phyloP scores from a whole-genome alignment of 1,284 basidiomycete genomes.

The Ceratobasidium sp. region DNA sequence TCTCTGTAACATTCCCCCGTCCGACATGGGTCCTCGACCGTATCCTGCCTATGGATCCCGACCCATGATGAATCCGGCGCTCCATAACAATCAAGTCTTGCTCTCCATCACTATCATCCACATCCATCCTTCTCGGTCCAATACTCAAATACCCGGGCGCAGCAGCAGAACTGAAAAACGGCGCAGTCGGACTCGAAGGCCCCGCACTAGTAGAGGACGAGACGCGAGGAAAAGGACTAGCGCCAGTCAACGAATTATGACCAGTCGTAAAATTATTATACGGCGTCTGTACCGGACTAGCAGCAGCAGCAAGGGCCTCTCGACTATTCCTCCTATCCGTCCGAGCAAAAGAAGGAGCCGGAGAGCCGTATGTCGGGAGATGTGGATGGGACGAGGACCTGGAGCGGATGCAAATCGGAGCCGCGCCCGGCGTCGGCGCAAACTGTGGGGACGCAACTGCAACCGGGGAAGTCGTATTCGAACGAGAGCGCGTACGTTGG shows the following conservation, averaged over 20 bases:
- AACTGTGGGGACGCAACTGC: neutral
- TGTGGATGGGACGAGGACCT: conserved; percentile 43
- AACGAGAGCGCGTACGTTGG: conserved; percentile 20
- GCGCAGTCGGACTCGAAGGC: neutral
- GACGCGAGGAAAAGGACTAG: neutral
- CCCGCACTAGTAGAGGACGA: neutral
- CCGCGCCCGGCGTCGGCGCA: neutral
- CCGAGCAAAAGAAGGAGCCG: neutral
- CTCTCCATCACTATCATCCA: conserved; percentile 28
- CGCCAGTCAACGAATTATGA: neutral
- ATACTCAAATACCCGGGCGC: neutral
- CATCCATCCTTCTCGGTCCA: conserved; percentile 1
- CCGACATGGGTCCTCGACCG: conserved; percentile 21
- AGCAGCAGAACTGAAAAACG: conserved; percentile 7
- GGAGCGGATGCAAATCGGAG: conserved; percentile 44
- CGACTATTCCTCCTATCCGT: neutral
- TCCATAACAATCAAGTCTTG: conserved; percentile 32
- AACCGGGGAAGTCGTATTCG: conserved; percentile 17
- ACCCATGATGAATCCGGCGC: conserved; percentile 17
- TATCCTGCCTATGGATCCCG: conserved; percentile 25
- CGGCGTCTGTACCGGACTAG: neutral
- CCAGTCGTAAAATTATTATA: neutral
- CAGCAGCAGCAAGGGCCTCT: neutral
- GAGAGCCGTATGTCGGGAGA: conserved; percentile 26
- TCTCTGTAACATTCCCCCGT: conserved; percentile 39